phyloP scores from a whole-genome alignment of 2,329 filamentous ascomycete genomes.

The Elsinoe ampelina region DNA sequence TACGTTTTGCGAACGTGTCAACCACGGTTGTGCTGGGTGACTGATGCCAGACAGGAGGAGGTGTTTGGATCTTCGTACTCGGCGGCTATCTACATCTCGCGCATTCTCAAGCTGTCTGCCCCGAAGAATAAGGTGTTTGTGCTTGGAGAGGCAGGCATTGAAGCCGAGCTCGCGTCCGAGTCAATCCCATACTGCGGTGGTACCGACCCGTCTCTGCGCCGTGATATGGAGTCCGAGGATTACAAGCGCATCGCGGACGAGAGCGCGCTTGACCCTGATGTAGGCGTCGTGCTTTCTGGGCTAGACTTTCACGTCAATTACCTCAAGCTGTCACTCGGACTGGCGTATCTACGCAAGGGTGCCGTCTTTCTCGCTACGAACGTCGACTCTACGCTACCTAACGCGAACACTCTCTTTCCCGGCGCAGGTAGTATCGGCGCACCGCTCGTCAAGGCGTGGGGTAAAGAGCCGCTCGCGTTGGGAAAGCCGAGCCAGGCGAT shows the following conservation, averaged over 20 bases:
- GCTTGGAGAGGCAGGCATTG: conserved; percentile 82
- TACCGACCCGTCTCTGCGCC: conserved; percentile 66
- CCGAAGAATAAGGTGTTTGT: conserved; percentile 91
- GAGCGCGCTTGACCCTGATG: conserved; percentile 74
- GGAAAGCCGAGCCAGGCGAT: conserved; percentile 97
- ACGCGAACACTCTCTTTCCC: conserved; percentile 73
- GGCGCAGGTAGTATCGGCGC: conserved; percentile 78
- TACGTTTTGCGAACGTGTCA: conserved; percentile 23
- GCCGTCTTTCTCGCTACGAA: conserved; percentile 91
- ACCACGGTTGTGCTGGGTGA: not conserved
- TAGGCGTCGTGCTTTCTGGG: conserved; percentile 80
- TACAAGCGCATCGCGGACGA: conserved; percentile 63
- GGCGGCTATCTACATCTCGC: conserved; percentile 87
- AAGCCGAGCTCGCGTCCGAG: conserved; percentile 76
- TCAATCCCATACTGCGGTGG: conserved; percentile 74
- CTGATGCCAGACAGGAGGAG: conserved; percentile 53
- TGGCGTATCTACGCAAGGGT: conserved; percentile 74
- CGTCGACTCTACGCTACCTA: conserved; percentile 79
- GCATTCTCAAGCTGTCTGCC: conserved; percentile 70
- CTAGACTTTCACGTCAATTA: conserved; percentile 95
- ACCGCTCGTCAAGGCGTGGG: conserved; percentile 57
- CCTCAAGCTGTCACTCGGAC: conserved; percentile 74
- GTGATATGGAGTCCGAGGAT: conserved; percentile 72
- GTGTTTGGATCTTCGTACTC: conserved; percentile 96
- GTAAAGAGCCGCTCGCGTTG: conserved; percentile 62